Evolutionary conservation across 176 grass and related monocot genomes (phyloP), one percentile per base, ranked within the genome.

Genomic region (Dactylis glomerata): DNA sequence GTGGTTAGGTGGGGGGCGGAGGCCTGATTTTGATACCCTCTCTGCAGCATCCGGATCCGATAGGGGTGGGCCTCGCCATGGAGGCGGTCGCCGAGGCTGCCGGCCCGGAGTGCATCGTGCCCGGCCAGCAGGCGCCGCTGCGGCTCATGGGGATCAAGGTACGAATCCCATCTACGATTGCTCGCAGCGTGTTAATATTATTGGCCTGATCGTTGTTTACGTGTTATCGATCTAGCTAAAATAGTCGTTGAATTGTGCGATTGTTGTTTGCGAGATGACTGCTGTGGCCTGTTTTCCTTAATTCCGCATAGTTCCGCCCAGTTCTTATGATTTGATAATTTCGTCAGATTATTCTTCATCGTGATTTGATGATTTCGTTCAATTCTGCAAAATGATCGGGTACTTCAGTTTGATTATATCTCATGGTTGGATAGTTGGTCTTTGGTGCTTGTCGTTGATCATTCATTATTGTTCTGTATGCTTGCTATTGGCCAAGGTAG

Each of bases 111-210:
- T 99, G 96, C 79, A 84, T 99, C 81, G 96, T 99, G 17, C 96
- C 96, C 19, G 96, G 96, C 42, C 89, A 96, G 81, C 81, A 84
- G 57, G 87, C 86, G 28, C 96, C 96, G 31, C 83, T 99, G 66
- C 91, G 87, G 84, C 88, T 99, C 46, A 89, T 99, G 36, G 96
- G 96, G 49, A 79, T 99, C 78, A 99, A 99, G 89, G 96, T 99
- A 50, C 64, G 45, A 83, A 86, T 63, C 86, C 86, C 47, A 42
- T 15, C 33, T 46, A 19, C 30, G 24, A 15, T 31, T 12, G 16
- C 8, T 78, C 45, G 6, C 36, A 13, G 15, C 20, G 44, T 68
- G 31, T 45, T 0, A 24, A 23, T 65, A 22, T 19, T 27, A 27
- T 68, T 22, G 42, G 19, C 80, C 41, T 11, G 12, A 36, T 83